Evolutionary conservation across 495 filamentous ascomycete genomes (phyloP).

Genomic region (Chaetomium tenue): DNA sequence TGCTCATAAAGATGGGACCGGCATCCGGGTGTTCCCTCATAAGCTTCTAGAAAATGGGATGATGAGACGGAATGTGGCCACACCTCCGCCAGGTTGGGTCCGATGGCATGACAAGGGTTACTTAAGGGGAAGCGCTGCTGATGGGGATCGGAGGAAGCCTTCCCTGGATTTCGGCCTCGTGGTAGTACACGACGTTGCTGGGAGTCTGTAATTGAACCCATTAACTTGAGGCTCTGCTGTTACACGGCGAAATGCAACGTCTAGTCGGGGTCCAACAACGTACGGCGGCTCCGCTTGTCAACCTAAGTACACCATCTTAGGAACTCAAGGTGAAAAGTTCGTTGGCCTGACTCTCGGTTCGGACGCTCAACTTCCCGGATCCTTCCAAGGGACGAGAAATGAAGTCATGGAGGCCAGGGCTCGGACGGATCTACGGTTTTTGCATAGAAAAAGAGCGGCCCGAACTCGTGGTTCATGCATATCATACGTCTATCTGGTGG

Average conservation of each 20-base stretch:
- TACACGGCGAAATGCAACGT: not conserved
- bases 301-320: too few relatives aligned
- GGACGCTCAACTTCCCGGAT: constrained; percentile 2
- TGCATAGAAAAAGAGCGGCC: not conserved
- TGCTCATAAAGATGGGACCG: not conserved
- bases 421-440: not conserved
- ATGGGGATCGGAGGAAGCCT: not conserved
- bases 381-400: not conserved
- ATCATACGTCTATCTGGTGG: not conserved
- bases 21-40: not conserved
- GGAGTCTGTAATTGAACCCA: not conserved
- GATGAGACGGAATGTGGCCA: not conserved
- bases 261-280: not conserved
- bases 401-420: not conserved
- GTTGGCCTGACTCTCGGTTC: not conserved
- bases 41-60: not conserved
- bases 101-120: not conserved
- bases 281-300: too few relatives aligned
- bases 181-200: not conserved
- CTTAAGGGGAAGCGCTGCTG: not conserved
- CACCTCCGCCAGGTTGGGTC: not conserved
- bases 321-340: too few relatives aligned
- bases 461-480: constrained; percentile 7
- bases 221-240: constrained; percentile 8
- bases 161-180: not conserved